These are phyloP conservation scores for Mycosphaerella sp. DNA, from an alignment of 2,329 filamentous ascomycete species.

Conservation along the genomic window DNA sequence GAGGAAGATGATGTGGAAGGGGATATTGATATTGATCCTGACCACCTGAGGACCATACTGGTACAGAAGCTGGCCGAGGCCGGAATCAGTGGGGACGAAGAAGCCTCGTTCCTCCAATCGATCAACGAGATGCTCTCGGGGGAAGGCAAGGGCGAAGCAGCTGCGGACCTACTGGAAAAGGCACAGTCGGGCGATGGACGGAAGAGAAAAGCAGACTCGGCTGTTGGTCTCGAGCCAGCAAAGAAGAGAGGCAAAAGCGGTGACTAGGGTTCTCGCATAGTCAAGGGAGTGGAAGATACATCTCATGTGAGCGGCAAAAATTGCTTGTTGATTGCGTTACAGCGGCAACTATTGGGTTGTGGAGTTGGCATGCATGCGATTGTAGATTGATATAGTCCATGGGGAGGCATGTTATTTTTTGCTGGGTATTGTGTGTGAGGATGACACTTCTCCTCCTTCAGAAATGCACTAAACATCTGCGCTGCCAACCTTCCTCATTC, in stretches of 20 bases:
- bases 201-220: constrained; percentile 6
- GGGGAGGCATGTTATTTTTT: too few species aligned
- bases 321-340: constrained; percentile 1
- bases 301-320: neutral
- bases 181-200: neutral
- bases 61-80: constrained; percentile 28
- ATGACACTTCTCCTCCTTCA: too few species aligned
- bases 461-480: neutral
- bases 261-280: neutral
- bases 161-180: constrained; percentile 35
- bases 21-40: constrained; percentile 32
- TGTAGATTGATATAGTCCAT: neutral
- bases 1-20: constrained; percentile 12
- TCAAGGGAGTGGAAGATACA: neutral
- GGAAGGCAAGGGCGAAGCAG: constrained; percentile 37
- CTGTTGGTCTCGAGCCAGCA: constrained; percentile 2
- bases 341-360: neutral
- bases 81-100: constrained; percentile 37
- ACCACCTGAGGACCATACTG: constrained; percentile 34
- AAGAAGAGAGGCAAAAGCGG: neutral
- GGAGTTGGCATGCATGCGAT: neutral
- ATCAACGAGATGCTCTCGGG: constrained; percentile 42
- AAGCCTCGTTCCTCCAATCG: constrained; percentile 38
- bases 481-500: constrained; percentile 51
- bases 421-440: too few species aligned